Base-by-base conservation (phyloP, 768 basidiomycete genomes). In the Tubosaeta sp. region DNA sequence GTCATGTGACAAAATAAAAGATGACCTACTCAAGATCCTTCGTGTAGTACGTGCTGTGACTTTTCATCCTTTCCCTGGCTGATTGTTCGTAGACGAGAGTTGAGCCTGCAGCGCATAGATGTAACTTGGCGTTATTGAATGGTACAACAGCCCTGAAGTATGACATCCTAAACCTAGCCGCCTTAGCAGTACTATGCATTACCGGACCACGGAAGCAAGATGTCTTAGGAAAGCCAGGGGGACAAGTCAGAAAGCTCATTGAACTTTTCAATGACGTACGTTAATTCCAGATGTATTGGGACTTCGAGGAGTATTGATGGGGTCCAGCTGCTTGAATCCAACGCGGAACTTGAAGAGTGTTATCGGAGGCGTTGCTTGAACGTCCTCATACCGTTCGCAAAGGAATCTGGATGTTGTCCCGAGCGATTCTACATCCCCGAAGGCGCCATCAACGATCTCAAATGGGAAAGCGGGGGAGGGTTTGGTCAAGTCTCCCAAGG, bases 251-350 rank as follows among this genome's bases (percentile, higher is more conserved):
- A 31, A 32, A 46, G n/a, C 50, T 68, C 7, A 22, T 58, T 4
- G 68, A 64, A 5, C 46, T 68, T 43, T 56, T 68, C n/a, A 57
- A 68, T 34, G 27, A 37, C 13, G 66, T 68, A 48, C 49, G 66
- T 57, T 27, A 10, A 44, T 25, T 12, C 38, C 17, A 7, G n/a
- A 27, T 9, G 10, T 16, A 12, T 26, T 27, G 35, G 31, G n/a
- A 1, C 4, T 35, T 19, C 32, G 4, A 32, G 32, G 4, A 17
- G 48, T 17, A 16, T 44, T 60, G 41, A 63, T 29, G n/a, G 6
- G 14, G n/a, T 1, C 14, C 32, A 68, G 64, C 41, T 70, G 14
- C 60, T 68, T 22, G 64, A 62, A 43, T 44, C 55, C 17, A 19
- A 52, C 4, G 43, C 56, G n/a, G 47, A 38, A 2, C 53, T 60